Evolutionary conservation across 2,329 filamentous ascomycete genomes (phyloP).

Genomic region (Pyricularia sp.): DNA sequence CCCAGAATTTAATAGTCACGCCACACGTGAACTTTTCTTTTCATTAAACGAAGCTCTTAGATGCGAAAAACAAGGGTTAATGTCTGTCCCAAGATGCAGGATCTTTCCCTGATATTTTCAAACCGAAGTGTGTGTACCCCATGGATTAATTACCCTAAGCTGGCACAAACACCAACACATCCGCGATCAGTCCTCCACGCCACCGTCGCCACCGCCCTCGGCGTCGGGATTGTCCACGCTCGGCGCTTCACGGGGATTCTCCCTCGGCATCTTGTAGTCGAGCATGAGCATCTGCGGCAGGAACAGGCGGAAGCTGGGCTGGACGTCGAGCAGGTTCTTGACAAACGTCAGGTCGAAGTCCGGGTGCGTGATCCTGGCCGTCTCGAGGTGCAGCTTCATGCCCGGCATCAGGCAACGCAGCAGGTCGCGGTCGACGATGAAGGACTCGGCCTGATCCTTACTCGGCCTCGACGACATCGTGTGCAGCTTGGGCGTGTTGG

Average conservation of each 20-base stretch:
- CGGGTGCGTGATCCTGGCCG: constrained; percentile 34
- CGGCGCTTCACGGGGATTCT: constrained; percentile 33
- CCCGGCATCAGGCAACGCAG: constrained; percentile 24
- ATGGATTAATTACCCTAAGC: no score
- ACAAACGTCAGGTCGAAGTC: constrained; percentile 54
- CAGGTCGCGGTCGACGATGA: constrained; percentile 32
- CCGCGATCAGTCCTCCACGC: not conserved
- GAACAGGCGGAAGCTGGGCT: constrained; percentile 54
- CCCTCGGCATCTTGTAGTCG: constrained; percentile 49
- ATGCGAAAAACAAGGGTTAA: not conserved
- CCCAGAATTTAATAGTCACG: not conserved
- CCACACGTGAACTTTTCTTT: not conserved
- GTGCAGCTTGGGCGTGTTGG: constrained; percentile 24
- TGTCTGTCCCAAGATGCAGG: not conserved
- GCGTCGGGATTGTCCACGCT: constrained; percentile 29
- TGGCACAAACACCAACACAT: not conserved
- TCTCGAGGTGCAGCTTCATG: constrained; percentile 45
- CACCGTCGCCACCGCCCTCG: constrained; percentile 13
- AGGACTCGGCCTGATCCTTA: constrained; percentile 42
- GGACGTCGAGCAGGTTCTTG: constrained; percentile 43
- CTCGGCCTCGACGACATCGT: constrained; percentile 10
- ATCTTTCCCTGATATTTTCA: not conserved
- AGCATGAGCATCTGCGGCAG: constrained; percentile 63
- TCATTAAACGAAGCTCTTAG: not conserved
- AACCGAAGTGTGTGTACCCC: not conserved